phyloP scores from a whole-genome alignment of 2,329 filamentous ascomycete species.

The Chrysoporthe cubensis region DNA sequence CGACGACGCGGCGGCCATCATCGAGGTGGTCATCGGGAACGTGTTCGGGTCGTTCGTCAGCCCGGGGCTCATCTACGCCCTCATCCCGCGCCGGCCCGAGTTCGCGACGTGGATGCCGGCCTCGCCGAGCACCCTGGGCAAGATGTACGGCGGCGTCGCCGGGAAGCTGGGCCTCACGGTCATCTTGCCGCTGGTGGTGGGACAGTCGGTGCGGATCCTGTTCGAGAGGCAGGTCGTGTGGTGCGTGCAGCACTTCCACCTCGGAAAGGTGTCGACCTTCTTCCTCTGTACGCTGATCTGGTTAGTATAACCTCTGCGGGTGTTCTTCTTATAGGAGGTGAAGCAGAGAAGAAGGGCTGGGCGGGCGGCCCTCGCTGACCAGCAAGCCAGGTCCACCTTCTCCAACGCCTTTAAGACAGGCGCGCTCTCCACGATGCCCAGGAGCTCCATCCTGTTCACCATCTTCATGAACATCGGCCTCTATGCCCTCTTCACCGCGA shows the following conservation, averaged over 20 bases:
- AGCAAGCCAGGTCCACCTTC: slow-evolving; percentile 62
- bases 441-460: slow-evolving; percentile 66
- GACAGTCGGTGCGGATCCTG: slow-evolving; percentile 60
- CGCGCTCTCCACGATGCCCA: slow-evolving; percentile 61
- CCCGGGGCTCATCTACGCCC: slow-evolving; percentile 65
- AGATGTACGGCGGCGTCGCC: slow-evolving; percentile 69
- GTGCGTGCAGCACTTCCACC: slow-evolving; percentile 56
- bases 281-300: slow-evolving; percentile 54
- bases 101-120: slow-evolving; percentile 60
- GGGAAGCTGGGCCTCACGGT: slow-evolving; percentile 71
- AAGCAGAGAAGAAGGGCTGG: not conserved
- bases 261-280: slow-evolving; percentile 53
- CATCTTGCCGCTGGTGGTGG: slow-evolving; percentile 64
- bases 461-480: slow-evolving; percentile 69
- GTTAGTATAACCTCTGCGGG: slow-evolving; percentile 44
- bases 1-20: slow-evolving; percentile 66
- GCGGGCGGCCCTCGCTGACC: not conserved
- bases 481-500: slow-evolving; percentile 64
- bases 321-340: not conserved
- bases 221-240: slow-evolving; percentile 56
- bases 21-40: slow-evolving; percentile 73
- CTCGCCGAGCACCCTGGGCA: slow-evolving; percentile 54
- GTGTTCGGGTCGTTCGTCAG: slow-evolving; percentile 70
- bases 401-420: slow-evolving; percentile 68
- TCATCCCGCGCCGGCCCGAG: slow-evolving; percentile 56